Conservation (phyloP, 2,329 filamentous ascomycete genomes). For the Phaeosphaeriaceae sp. region DNA sequence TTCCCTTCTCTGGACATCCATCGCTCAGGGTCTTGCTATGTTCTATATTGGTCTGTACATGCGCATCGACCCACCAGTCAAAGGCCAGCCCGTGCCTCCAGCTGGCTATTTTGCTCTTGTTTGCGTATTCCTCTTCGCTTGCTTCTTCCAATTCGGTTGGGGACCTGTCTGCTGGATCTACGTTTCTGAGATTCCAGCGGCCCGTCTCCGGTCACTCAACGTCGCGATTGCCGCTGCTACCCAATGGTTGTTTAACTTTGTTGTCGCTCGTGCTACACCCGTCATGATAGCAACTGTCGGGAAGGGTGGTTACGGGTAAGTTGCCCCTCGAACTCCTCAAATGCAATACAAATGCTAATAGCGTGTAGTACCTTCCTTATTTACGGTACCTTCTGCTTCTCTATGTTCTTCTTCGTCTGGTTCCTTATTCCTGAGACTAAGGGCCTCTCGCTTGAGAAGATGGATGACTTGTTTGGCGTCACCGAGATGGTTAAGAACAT, state of each 20-base stretch:
- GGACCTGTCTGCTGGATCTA: conserved; percentile 77
- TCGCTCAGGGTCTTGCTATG: conserved; percentile 68
- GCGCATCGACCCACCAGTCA: conserved; percentile 64
- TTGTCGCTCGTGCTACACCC: conserved; percentile 70
- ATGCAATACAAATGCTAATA: conserved; percentile 44
- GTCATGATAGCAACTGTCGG: conserved; percentile 68
- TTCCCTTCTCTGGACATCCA: conserved; percentile 68
- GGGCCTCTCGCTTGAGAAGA: conserved; percentile 66
- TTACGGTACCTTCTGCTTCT: conserved; percentile 69
- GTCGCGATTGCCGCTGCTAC: conserved; percentile 72
- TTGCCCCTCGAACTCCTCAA: conserved; percentile 36
- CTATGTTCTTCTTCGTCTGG: conserved; percentile 70
- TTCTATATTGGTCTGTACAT: conserved; percentile 76
- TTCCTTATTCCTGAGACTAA: conserved; percentile 77
- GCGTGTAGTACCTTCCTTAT: conserved; percentile 69
- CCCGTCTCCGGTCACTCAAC: conserved; percentile 69
- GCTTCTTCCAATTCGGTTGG: conserved; percentile 67
- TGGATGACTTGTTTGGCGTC: conserved; percentile 71
- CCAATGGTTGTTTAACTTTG: conserved; percentile 78
- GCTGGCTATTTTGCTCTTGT: conserved; percentile 74
- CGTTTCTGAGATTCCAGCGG: conserved; percentile 72
- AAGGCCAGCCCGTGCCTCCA: conserved; percentile 61
- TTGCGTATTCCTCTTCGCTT: conserved; percentile 75
- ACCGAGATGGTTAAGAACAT: conserved; percentile 54
- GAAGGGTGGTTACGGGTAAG: conserved; percentile 56